Evolutionary conservation across 208 protist species (phyloP).

Genomic region (Trypanosoma melophagium): DNA sequence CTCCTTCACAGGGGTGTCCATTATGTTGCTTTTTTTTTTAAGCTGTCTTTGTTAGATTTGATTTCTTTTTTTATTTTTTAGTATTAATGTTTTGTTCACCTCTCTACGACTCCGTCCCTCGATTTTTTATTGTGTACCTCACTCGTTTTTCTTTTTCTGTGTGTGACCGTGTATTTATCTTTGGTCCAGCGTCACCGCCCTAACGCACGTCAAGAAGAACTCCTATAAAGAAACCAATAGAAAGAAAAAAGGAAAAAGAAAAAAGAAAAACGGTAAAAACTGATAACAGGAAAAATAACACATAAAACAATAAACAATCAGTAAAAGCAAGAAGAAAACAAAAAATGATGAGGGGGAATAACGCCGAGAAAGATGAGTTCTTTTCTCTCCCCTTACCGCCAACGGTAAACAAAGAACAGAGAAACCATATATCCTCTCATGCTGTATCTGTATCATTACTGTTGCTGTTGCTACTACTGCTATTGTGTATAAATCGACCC

Average conservation of each 20-base stretch:
- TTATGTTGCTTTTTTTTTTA: neutral
- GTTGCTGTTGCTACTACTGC: conserved; percentile 10
- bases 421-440: neutral
- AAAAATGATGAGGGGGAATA: neutral
- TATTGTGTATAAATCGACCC: conserved; percentile 67
- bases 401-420: conserved; percentile 8
- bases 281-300: conserved; percentile 5
- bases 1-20: conserved; percentile 13
- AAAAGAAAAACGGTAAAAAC: too few species aligned
- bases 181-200: too few species aligned
- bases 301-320: neutral
- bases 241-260: neutral
- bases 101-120: too few species aligned
- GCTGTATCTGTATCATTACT: neutral
- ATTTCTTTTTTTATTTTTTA: neutral
- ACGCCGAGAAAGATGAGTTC: neutral
- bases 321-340: neutral
- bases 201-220: too few species aligned
- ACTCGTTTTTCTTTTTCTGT: too few species aligned
- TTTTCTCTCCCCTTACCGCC: neutral
- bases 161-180: too few species aligned
- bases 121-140: too few species aligned
- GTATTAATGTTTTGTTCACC: too few species aligned
- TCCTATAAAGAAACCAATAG: too few species aligned
- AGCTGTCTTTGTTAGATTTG: neutral